phyloP scores from a whole-genome alignment of 2,329 filamentous ascomycete species.

The Didymella pinodella region DNA sequence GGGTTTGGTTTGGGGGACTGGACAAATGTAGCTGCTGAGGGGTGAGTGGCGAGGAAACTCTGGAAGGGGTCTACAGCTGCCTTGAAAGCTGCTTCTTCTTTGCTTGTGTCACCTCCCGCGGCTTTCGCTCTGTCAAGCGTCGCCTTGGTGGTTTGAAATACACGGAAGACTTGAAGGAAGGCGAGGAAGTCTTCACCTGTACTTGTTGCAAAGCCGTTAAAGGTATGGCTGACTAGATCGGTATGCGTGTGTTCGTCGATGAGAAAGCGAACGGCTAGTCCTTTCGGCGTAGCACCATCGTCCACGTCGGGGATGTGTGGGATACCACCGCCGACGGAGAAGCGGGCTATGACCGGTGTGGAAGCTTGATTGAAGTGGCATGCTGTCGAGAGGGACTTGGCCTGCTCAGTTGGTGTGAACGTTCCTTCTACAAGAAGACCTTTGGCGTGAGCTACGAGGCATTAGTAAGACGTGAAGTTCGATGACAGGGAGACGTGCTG shows the following conservation, averaged over 20 bases:
- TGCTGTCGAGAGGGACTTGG: slow-evolving; percentile 11
- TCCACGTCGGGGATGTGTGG: slow-evolving; percentile 18
- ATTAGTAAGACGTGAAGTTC: neutral
- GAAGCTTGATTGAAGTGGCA: slow-evolving; percentile 12
- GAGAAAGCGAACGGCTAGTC: slow-evolving; percentile 20
- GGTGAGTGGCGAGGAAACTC: slow-evolving; percentile 86
- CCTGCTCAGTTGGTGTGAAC: slow-evolving; percentile 19
- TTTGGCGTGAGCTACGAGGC: slow-evolving; percentile 16
- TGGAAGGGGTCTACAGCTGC: slow-evolving; percentile 78
- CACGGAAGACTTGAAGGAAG: slow-evolving; percentile 19
- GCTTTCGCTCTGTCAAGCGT: slow-evolving; percentile 15
- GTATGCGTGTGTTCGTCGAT: slow-evolving; percentile 16
- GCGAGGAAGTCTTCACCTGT: slow-evolving; percentile 20
- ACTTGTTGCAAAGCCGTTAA: slow-evolving; percentile 19
- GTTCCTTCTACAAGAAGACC: slow-evolving; percentile 20
- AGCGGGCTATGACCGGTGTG: slow-evolving; percentile 17
- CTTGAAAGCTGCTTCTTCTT: slow-evolving; percentile 11
- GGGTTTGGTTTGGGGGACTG: slow-evolving; percentile 91
- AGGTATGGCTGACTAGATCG: slow-evolving; percentile 21
- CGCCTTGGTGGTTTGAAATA: slow-evolving; percentile 16
- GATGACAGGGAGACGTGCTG: neutral
- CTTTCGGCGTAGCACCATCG: slow-evolving; percentile 20
- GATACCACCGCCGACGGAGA: slow-evolving; percentile 22
- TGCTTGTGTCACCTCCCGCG: slow-evolving; percentile 5
- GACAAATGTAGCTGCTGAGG: slow-evolving; percentile 81